These are phyloP conservation scores for Vigna reflexopilosa DNA, from an alignment of 306 rosid genomes.

Conservation along the genomic window DNA sequence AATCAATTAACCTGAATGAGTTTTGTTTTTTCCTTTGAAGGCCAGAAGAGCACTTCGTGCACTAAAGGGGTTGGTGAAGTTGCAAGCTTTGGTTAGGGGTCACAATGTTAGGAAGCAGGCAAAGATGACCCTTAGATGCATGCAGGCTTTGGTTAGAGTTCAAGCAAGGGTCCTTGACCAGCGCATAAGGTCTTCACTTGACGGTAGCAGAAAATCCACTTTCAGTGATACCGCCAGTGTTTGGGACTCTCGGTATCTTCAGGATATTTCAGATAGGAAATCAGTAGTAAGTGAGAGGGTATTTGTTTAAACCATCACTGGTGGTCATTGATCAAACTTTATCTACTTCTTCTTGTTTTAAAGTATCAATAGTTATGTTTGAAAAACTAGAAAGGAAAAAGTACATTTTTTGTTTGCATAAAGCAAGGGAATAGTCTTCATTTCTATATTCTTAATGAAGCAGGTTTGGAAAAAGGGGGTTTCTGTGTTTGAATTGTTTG, in stretches of 20 bases:
- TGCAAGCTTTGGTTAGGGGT: constrained; percentile 96
- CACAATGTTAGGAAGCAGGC: constrained; percentile 97
- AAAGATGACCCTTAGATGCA: constrained; percentile 89
- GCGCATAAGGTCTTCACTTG: constrained; percentile 75
- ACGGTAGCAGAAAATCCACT: constrained; percentile 83
- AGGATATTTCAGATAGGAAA: constrained; percentile 81
- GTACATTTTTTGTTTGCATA: constrained; percentile 39
- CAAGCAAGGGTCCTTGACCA: constrained; percentile 90
- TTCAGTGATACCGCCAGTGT: constrained; percentile 79
- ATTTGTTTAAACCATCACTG: constrained; percentile 10
- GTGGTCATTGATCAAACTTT: constrained; percentile 19
- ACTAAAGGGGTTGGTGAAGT: constrained; percentile 87
- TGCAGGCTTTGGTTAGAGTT: constrained; percentile 92
- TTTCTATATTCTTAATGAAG: constrained; percentile 19
- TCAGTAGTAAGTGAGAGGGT: constrained; percentile 62
- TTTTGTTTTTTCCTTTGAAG: constrained; percentile 45
- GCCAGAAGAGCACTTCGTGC: constrained; percentile 97
- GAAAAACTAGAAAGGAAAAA: not conserved
- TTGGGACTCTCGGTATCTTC: constrained; percentile 78
- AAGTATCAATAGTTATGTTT: constrained; percentile 14
- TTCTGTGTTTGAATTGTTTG: constrained; percentile 2
- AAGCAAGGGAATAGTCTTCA: constrained; percentile 19
- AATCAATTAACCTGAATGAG: not conserved
- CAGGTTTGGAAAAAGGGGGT: not conserved
- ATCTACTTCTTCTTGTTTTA: constrained; percentile 29